phyloP scores from a whole-genome alignment of 2,329 filamentous ascomycete genomes.

The Penicillium rolfsii region DNA sequence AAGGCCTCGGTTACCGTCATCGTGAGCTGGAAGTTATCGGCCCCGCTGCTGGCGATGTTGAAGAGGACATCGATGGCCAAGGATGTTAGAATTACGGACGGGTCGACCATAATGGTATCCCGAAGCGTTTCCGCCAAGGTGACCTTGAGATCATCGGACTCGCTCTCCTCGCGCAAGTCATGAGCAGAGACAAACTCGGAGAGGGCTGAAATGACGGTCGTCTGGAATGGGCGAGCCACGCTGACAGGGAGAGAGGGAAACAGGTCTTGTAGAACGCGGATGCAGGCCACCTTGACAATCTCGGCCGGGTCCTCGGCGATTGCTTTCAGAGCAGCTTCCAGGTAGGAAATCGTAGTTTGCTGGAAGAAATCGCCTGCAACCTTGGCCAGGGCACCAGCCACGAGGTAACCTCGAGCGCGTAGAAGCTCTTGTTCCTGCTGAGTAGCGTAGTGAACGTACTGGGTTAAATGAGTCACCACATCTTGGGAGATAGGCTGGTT shows the following conservation, averaged over 20 bases:
- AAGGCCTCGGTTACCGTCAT: slow-evolving; percentile 88
- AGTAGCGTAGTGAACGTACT: slow-evolving; percentile 78
- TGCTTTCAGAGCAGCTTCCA: slow-evolving; percentile 69
- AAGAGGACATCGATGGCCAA: slow-evolving; percentile 81
- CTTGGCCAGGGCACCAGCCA: slow-evolving; percentile 77
- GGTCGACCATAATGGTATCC: slow-evolving; percentile 79
- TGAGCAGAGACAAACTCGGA: slow-evolving; percentile 76
- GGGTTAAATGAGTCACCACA: slow-evolving; percentile 73
- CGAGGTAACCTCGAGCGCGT: slow-evolving; percentile 82
- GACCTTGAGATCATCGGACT: slow-evolving; percentile 89
- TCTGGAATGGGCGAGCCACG: slow-evolving; percentile 62
- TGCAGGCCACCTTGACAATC: slow-evolving; percentile 87
- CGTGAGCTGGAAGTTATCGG: slow-evolving; percentile 86
- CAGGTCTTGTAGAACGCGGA: slow-evolving; percentile 79
- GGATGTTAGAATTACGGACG: slow-evolving; percentile 70
- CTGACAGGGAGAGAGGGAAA: slow-evolving; percentile 57
- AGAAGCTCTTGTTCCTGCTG: slow-evolving; percentile 73
- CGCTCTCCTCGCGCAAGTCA: slow-evolving; percentile 79
- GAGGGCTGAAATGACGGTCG: slow-evolving; percentile 62
- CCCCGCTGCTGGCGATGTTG: slow-evolving; percentile 82
- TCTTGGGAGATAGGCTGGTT: slow-evolving; percentile 70
- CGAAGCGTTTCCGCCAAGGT: slow-evolving; percentile 85
- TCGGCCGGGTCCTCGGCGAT: slow-evolving; percentile 78
- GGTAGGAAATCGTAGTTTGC: slow-evolving; percentile 42
- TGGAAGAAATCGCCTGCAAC: slow-evolving; percentile 62